These are phyloP conservation scores for Fusarium globosum DNA, from an alignment of 2,329 filamentous ascomycete genomes.

Conservation along the genomic window DNA sequence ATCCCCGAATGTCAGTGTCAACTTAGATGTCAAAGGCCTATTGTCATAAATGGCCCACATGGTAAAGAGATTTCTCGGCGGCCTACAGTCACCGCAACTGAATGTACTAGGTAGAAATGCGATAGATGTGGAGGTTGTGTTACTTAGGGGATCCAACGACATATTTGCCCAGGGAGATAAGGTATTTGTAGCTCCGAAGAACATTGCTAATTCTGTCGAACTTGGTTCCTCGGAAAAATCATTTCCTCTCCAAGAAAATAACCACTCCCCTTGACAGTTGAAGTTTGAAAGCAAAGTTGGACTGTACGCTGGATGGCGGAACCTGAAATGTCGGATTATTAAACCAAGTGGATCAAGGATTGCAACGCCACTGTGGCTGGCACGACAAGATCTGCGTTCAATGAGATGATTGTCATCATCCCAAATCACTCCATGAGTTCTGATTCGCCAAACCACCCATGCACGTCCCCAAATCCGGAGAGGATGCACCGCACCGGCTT, in stretches of 20 bases:
- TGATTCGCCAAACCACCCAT: slow-evolving; percentile 23
- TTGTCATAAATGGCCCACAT: slow-evolving; percentile 4
- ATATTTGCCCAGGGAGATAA: not conserved
- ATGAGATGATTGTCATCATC: slow-evolving; percentile 22
- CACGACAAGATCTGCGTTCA: slow-evolving; percentile 16
- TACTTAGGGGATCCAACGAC: not conserved
- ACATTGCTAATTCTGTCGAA: not conserved
- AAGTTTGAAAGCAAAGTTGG: not conserved
- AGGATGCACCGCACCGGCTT: slow-evolving; percentile 29
- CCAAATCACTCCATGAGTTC: not conserved
- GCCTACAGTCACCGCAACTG: not conserved
- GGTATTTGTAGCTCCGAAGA: not conserved
- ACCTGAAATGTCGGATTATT: not conserved
- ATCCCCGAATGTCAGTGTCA: not conserved
- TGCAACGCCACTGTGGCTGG: slow-evolving; percentile 28
- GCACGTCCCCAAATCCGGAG: slow-evolving; percentile 28
- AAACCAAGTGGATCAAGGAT: not conserved
- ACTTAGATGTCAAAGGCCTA: not conserved
- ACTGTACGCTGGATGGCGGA: not conserved
- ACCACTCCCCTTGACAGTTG: not conserved
- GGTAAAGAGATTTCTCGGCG: not conserved
- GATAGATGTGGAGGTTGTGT: not conserved
- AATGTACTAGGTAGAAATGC: not conserved
- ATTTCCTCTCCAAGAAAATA: not conserved
- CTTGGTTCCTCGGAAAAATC: not conserved